phyloP scores from a whole-genome alignment of 345 rosid genomes.

The Passiflora organensis region DNA sequence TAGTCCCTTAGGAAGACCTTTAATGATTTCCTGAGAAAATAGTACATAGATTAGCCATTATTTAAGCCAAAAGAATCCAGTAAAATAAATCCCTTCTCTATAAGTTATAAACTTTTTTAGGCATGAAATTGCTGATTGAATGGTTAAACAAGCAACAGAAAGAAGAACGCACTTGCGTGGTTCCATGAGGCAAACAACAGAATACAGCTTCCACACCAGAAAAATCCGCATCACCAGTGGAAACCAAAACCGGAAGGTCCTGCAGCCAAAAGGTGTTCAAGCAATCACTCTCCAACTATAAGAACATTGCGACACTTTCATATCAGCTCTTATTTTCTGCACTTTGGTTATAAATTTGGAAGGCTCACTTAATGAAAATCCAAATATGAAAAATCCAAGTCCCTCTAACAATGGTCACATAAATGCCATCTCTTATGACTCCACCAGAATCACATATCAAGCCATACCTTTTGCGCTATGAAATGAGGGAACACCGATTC shows the following conservation, averaged over 20 bases:
- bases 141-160: slow-evolving; percentile 6
- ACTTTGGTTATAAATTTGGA: neutral
- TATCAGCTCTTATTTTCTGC: neutral
- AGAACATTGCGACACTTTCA: neutral
- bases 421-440: neutral
- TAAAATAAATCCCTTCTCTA: neutral
- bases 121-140: neutral
- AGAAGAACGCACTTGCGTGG: slow-evolving; percentile 62
- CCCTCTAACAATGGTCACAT: neutral
- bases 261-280: slow-evolving; percentile 25
- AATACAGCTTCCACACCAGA: slow-evolving; percentile 81
- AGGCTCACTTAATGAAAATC: too few relatives aligned
- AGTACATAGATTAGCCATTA: neutral
- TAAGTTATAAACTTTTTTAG: neutral
- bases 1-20: slow-evolving; percentile 56
- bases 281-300: neutral
- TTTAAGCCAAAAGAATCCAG: slow-evolving; percentile 1
- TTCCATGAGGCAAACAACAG: slow-evolving; percentile 98
- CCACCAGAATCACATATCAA: too few relatives aligned
- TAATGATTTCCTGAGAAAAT: slow-evolving; percentile 69
- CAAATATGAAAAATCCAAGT: too few relatives aligned
- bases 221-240: slow-evolving; percentile 76
- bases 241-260: slow-evolving; percentile 75
- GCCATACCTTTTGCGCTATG: slow-evolving; percentile 51
- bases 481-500: slow-evolving; percentile 85